Evolutionary conservation across 305 asterid species (phyloP), one percentile per base, ranked within the genome.

Genomic region (Rubia peregrina): DNA sequence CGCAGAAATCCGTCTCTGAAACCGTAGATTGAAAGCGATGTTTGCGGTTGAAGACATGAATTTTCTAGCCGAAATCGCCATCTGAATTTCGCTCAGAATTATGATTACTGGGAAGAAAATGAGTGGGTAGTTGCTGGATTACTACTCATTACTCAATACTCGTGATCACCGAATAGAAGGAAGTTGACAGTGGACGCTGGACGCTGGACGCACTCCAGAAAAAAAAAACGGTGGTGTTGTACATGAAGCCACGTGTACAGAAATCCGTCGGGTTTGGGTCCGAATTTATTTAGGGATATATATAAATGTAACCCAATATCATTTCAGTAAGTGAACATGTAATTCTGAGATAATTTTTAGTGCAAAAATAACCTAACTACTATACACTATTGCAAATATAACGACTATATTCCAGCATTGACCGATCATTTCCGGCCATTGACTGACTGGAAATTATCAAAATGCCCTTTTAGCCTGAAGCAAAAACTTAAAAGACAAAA

Each of bases 1-100:
- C 56, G 60, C 73, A 56, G 82, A 84, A 77, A 82, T 70, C 83
- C 83, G 78, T 72, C 90, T 79, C 63, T 66, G 63, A 74, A 79
- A 76, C 77, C 82, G 73, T 33, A 81, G 75, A 5, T 17, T 60
- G 8, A 24, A 24, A 13, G 22, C 65, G n/a, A 22, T 17, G 26
- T 49, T 17, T 55, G 55, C 41, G 7, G 71, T 41, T 21, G 61
- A 22, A 41, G 70, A 21, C 70, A 56, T 60, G 43, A 72, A 67
- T 62, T 59, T 74, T 57, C 72, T 59, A 61, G 30, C 17, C 51
- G 66, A 48, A 67, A 69, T 62, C 48, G 74, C 74, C 73, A 75
- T 69, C 19, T 11, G 63, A 53, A 19, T 41, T 12, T 7, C 9
- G 68, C 3, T 63, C 68, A 17, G 24, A 63, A n/a, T 38, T 46